A percentile compares a stretch with the other conserved stretches of the same genome.
These are phyloP conservation scores for Mycena crocata DNA, from an alignment of 768 basidiomycete genomes.

Conservation along the genomic window DNA sequence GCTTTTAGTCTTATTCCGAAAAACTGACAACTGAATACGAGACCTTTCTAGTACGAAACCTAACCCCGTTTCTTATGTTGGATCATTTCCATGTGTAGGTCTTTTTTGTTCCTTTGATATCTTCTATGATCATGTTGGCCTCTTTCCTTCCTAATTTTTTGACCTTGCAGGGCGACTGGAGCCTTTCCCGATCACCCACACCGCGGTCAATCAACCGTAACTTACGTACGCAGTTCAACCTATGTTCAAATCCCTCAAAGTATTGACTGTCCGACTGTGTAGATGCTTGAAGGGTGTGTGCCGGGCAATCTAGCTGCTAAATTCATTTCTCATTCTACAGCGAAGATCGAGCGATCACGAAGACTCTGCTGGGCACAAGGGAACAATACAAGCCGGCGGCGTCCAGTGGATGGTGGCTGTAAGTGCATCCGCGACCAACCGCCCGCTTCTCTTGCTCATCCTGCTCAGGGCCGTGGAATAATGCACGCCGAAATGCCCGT, in stretches of 20 bases:
- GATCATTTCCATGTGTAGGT: slow-evolving; percentile 86
- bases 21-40: not conserved
- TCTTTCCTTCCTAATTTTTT: slow-evolving; percentile 2
- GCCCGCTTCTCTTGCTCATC: slow-evolving; percentile 34
- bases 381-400: slow-evolving; percentile 82
- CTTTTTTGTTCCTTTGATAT: not conserved
- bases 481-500: slow-evolving; percentile 93
- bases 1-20: not conserved
- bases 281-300: slow-evolving; percentile 80
- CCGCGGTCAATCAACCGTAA: slow-evolving; percentile 88
- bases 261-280: not conserved
- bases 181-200: slow-evolving; percentile 93
- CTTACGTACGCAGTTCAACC: slow-evolving; percentile 57
- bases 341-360: slow-evolving; percentile 81
- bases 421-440: not conserved
- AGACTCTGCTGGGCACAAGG: slow-evolving; percentile 90
- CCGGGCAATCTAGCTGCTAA: no score
- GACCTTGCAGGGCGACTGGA: slow-evolving; percentile 56
- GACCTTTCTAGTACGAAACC: slow-evolving; percentile 65
- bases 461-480: slow-evolving; percentile 70
- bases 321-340: not conserved
- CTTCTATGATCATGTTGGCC: not conserved
- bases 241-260: no score
- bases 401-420: slow-evolving; percentile 89
- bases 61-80: slow-evolving; percentile 92